Evolutionary conservation across 345 rosid genomes (phyloP).

Genomic region (Citrus sp.): DNA sequence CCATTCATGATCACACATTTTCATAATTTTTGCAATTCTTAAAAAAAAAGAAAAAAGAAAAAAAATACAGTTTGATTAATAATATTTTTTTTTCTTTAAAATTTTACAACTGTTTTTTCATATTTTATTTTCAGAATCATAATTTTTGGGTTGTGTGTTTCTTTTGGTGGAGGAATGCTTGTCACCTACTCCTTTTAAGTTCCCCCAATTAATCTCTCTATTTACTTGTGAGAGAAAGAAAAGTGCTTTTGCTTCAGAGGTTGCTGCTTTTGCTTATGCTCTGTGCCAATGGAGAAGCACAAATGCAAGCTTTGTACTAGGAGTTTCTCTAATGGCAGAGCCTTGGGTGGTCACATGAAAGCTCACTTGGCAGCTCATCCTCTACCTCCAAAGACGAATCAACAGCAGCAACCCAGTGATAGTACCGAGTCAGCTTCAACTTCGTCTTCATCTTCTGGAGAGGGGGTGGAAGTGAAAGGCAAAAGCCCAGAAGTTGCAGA

Average conservation of each 20-base stretch:
- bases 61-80: neutral
- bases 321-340: conserved; percentile 78
- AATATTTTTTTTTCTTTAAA: neutral
- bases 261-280: conserved; percentile 12
- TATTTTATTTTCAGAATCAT: conserved; percentile 34
- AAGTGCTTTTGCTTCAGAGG: conserved; percentile 17
- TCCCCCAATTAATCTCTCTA: conserved; percentile 37
- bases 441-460: conserved; percentile 53
- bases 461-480: conserved; percentile 20
- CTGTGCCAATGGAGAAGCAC: conserved; percentile 59
- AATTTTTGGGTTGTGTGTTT: conserved; percentile 44
- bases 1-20: conserved; percentile 28
- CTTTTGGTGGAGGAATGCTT: conserved; percentile 84
- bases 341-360: conserved; percentile 96
- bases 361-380: conserved; percentile 68
- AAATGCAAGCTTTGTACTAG: conserved; percentile 79
- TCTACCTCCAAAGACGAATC: conserved; percentile 24
- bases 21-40: neutral
- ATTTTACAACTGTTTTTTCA: conserved; percentile 29
- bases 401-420: conserved; percentile 21
- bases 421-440: conserved; percentile 31
- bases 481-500: conserved; percentile 25
- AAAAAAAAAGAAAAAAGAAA: neutral
- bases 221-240: conserved; percentile 10
- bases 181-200: conserved; percentile 95